Evolutionary conservation across 2,329 filamentous ascomycete genomes (phyloP).

Genomic region (Thelonectria olida): DNA sequence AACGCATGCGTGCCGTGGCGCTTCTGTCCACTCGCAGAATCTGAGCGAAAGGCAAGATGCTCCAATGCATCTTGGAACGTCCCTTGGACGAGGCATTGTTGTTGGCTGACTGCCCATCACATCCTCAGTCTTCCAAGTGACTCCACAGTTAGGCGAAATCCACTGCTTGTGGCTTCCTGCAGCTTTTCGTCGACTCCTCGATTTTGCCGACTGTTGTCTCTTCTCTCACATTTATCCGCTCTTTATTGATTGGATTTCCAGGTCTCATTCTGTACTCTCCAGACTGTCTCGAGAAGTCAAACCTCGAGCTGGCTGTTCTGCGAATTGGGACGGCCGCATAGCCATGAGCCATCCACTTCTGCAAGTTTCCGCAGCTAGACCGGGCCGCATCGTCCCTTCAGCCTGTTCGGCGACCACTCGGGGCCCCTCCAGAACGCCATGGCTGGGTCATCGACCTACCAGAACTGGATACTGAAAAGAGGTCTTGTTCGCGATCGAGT

Average conservation of each 20-base stretch:
- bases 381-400: neutral
- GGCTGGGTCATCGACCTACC: neutral
- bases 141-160: neutral
- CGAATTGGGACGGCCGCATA: constrained; percentile 1
- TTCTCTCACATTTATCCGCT: neutral
- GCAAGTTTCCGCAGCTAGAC: constrained; percentile 2
- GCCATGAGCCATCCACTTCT: neutral
- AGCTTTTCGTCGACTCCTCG: neutral
- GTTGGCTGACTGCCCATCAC: neutral
- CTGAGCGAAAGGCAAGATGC: neutral
- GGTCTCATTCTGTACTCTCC: too few relatives aligned
- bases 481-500: neutral
- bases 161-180: neutral
- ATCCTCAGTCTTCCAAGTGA: neutral
- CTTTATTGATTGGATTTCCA: neutral
- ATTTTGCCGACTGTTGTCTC: neutral
- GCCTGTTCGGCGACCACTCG: neutral
- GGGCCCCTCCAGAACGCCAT: neutral
- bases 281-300: neutral
- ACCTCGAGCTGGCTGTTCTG: neutral
- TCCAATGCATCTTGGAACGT: neutral
- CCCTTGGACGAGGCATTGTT: neutral
- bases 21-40: too few relatives aligned
- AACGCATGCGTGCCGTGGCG: too few relatives aligned
- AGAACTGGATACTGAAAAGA: neutral